Base-by-base conservation (phyloP, 371 early-diverging fungal genomes). In the Encephalitozoon cuniculi region DNA sequence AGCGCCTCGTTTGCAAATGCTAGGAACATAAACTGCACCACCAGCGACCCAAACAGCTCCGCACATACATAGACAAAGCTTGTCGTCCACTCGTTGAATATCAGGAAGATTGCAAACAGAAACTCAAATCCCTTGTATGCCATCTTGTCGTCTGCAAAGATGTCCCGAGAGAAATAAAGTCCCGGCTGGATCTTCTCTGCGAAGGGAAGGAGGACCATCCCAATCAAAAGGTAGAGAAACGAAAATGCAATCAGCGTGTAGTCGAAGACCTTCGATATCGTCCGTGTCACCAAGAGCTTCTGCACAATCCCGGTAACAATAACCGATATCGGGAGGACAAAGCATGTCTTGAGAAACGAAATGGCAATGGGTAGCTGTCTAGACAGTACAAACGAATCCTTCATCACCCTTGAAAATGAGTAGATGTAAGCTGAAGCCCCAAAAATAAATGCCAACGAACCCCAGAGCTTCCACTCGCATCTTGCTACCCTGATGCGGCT, bases 111-210 rank as follows among this genome's bases (percentile, higher is more conserved):
- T 15, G 75, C 80, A 67, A 73, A 44, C 8, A 80, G 40, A 39
- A 64, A 74, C 26, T 77, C 78, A 30, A 75, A 40, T 21, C 83
- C 78, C 23, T 69, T 77, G 41, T 64, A 67, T 15, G 39, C 39
- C 75, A 78, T 72, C 49, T 82, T 79, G 23, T 55, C 72, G 54
- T 82, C 83, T 70, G 78, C 73, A 68, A 82, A 82, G 21, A 78
- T 52, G 64, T 82, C 83, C 30, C 64, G 44, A 0, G 75, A 71
- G 68, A 73, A 73, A 49, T 74, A 82, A 12, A 71, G 55, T 25
- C 64, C 55, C 30, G 78, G 65, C 64, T 82, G 79, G 44, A 84
- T 73, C 26, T 43, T 51, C n/a, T 70, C 32, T 15, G 43, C 21
- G 40, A 68, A 64, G 25, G 80, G 82, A 21, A 83, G 15, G 9